Evolutionary conservation across 2,329 filamentous ascomycete species (phyloP), one percentile per base, ranked within the genome.

Genomic region (Thielaviopsis populi): DNA sequence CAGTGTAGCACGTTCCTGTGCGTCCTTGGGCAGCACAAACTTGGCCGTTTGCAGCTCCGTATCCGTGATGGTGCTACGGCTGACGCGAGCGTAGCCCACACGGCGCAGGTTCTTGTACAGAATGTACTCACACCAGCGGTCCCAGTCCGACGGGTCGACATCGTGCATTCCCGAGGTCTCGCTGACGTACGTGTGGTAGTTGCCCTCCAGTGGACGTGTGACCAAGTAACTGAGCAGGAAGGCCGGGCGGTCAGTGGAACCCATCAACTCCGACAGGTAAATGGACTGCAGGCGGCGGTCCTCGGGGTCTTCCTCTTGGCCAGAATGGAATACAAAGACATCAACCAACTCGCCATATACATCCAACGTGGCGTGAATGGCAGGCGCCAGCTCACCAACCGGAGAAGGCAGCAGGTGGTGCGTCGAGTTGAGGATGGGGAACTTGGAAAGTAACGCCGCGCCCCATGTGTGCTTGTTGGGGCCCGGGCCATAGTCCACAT

Each of bases 401-500:
- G 94, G 94, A 15, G 88, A 94, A 17, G 94, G 94, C 3, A 97
- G 82, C 13, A 99, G 83, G 70, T 99, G 94, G 73, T 99, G 94
- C 24, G 91, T 96, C 1, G 90, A 96, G 76, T 97, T 96, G 66
- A 99, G 75, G 70, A 99, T 99, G 2, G 94, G 94, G 78, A 97
- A 99, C 72, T 97, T 97, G 69, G 91, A 96, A 3, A 99, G 81
- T 54, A 99, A 79, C 24, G 91, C 94, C 10, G 87, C 84, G 61
- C 94, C 94, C 94, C 94, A 99, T 0, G 94, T 99, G 77, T 99
- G 94, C 77, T 97, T 99, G 81, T 99, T 96, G 6, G 94, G 94
- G 1, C 94, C 94, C 37, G 94, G 94, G 63, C 94, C 94, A 71
- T 91, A 96, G 76, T 99, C 94, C 60, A 95, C 91, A 71, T 96